phyloP scores from a whole-genome alignment of 257 asterid genomes.

The Nicotiana knightiana region DNA sequence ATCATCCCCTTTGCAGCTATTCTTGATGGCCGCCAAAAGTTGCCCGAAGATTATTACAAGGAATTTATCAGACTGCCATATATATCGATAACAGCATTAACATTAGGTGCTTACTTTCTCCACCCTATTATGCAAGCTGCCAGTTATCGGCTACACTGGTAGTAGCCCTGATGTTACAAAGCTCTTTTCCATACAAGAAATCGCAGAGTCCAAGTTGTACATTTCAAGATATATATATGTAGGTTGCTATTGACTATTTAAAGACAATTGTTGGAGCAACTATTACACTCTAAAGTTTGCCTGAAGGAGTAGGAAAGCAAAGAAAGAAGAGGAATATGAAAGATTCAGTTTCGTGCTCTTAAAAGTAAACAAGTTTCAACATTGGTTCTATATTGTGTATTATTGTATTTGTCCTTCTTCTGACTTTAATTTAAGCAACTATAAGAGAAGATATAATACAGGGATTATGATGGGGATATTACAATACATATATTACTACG shows the following conservation, averaged over 20 bases:
- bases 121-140: conserved; percentile 94
- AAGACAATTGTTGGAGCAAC: neutral
- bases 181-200: neutral
- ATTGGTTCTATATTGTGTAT: neutral
- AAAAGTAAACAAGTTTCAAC: neutral
- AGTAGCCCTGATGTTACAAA: conserved; percentile 8
- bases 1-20: conserved; percentile 87
- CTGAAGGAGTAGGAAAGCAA: neutral
- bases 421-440: neutral
- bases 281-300: neutral
- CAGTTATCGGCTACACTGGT: conserved; percentile 88
- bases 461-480: neutral
- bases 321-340: neutral
- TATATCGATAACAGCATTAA: conserved; percentile 56
- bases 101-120: conserved; percentile 76
- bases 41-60: conserved; percentile 70
- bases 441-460: neutral
- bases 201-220: neutral
- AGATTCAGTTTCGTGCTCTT: neutral
- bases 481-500: neutral
- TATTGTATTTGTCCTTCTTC: neutral
- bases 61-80: conserved; percentile 85
- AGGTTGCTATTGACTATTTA: neutral
- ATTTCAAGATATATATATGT: neutral
- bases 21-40: conserved; percentile 88